Percentiles rank a stretch among this genome's conserved stretches.
These are phyloP conservation scores for Piloderma croceum DNA, from an alignment of 768 basidiomycete species.

Conservation along the genomic window DNA sequence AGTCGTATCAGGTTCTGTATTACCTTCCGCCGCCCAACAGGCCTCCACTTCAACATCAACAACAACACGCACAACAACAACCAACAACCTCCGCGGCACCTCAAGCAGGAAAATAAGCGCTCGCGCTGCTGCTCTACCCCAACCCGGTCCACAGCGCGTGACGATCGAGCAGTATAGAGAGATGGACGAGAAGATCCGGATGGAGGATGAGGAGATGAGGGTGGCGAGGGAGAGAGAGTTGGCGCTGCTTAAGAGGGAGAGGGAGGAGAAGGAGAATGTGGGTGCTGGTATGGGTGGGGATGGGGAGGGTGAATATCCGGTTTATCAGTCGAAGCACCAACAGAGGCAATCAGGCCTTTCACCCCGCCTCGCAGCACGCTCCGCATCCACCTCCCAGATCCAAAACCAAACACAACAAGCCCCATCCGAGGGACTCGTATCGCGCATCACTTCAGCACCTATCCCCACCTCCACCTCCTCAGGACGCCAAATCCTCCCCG, in stretches of 20 bases:
- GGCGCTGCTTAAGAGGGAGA: conserved; percentile 21
- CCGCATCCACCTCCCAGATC: too few relatives aligned
- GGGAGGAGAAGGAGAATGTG: conserved; percentile 34
- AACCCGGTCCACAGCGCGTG: conserved; percentile 31
- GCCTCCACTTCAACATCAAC: too few relatives aligned
- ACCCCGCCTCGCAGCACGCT: too few relatives aligned
- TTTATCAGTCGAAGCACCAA: too few relatives aligned
- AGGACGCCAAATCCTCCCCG: conserved; percentile 38
- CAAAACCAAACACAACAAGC: too few relatives aligned
- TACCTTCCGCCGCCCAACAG: background rate
- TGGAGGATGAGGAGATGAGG: conserved; percentile 29
- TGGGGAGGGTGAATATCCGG: too few relatives aligned
- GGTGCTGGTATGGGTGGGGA: conserved; percentile 30
- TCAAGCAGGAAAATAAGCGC: conserved; percentile 24
- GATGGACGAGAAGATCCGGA: conserved; percentile 15
- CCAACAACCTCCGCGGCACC: conserved; percentile 29
- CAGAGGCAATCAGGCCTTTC: too few relatives aligned
- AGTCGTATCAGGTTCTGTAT: background rate
- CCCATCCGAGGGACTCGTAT: too few relatives aligned
- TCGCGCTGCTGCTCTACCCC: background rate
- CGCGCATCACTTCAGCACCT: too few relatives aligned
- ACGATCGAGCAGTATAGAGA: conserved; percentile 34
- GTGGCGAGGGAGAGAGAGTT: conserved; percentile 34
- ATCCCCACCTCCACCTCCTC: too few relatives aligned
- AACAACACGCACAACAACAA: conserved; percentile 37